phyloP scores from a whole-genome alignment of 495 filamentous ascomycete species.

The Aspergillus leporis region DNA sequence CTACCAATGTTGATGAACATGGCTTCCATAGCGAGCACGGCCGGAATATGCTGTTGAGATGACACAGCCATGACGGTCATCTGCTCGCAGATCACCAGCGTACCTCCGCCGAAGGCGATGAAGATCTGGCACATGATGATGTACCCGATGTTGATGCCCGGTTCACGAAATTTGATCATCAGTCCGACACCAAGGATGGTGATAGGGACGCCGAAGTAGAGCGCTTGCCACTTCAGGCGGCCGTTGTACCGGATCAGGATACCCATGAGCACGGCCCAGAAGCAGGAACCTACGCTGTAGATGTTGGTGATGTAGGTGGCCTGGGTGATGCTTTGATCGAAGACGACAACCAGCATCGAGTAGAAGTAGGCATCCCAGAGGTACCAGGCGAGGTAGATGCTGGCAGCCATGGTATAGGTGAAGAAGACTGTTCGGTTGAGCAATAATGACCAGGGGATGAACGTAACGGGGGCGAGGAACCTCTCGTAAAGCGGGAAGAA shows the following conservation, averaged over 20 bases:
- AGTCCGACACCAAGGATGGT: slow-evolving; percentile 57
- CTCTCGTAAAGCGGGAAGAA: slow-evolving; percentile 59
- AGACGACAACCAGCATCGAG: slow-evolving; percentile 70
- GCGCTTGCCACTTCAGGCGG: slow-evolving; percentile 52
- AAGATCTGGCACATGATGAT: slow-evolving; percentile 76
- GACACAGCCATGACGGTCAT: slow-evolving; percentile 69
- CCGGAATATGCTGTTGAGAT: slow-evolving; percentile 55
- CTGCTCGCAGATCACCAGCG: slow-evolving; percentile 62
- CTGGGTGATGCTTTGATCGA: slow-evolving; percentile 53
- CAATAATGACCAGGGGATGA: slow-evolving; percentile 61
- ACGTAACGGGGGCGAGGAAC: slow-evolving; percentile 50
- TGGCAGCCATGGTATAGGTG: slow-evolving; percentile 56
- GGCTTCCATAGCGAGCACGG: slow-evolving; percentile 56
- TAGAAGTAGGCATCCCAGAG: slow-evolving; percentile 62
- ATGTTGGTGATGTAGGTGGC: slow-evolving; percentile 62
- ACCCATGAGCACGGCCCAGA: slow-evolving; percentile 52
- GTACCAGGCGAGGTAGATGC: slow-evolving; percentile 54
- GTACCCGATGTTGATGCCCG: slow-evolving; percentile 58
- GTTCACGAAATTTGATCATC: slow-evolving; percentile 67
- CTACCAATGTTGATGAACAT: slow-evolving; percentile 54
- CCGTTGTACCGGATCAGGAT: slow-evolving; percentile 53
- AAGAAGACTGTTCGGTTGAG: slow-evolving; percentile 63
- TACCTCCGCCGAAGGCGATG: slow-evolving; percentile 65
- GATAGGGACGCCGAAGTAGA: slow-evolving; percentile 60
- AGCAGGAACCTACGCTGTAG: slow-evolving; percentile 69